These are phyloP conservation scores for Cunninghamia lanceolata DNA, from an alignment of 75 land plant species.

Conservation along the genomic window DNA sequence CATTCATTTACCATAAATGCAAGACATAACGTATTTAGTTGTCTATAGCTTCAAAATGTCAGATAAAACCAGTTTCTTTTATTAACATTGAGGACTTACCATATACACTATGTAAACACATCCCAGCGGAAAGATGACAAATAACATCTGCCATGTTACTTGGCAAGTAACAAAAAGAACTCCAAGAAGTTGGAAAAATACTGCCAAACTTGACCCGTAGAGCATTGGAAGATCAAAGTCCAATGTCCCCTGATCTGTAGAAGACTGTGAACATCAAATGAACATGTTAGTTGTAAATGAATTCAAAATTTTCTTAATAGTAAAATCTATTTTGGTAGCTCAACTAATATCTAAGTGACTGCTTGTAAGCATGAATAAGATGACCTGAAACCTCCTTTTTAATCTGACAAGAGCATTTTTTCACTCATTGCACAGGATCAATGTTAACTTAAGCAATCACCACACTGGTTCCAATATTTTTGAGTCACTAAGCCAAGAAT, in stretches of 20 bases:
- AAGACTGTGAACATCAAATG: constrained; percentile 26
- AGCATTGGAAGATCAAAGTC: constrained; percentile 28
- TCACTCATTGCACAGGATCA: neutral
- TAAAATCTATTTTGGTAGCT: neutral
- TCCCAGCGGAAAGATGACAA: constrained; percentile 38
- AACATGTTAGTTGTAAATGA: constrained; percentile 4
- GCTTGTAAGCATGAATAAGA: neutral
- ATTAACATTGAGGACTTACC: constrained; percentile 18
- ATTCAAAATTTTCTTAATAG: neutral
- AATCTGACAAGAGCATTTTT: neutral
- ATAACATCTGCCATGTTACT: constrained; percentile 40
- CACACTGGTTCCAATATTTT: neutral
- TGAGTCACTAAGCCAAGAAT: neutral
- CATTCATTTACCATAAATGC: too few species aligned
- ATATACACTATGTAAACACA: constrained; percentile 24
- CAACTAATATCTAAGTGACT: neutral
- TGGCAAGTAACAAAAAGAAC: constrained; percentile 37
- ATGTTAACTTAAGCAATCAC: neutral
- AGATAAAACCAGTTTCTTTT: neutral
- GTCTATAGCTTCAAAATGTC: neutral
- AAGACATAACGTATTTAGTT: neutral
- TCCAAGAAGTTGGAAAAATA: constrained; percentile 26
- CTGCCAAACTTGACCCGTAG: constrained; percentile 17
- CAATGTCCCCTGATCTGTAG: constrained; percentile 36
- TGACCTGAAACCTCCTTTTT: neutral